These are phyloP conservation scores for Camelina neglecta DNA, from an alignment of 345 rosid species.

Conservation along the genomic window DNA sequence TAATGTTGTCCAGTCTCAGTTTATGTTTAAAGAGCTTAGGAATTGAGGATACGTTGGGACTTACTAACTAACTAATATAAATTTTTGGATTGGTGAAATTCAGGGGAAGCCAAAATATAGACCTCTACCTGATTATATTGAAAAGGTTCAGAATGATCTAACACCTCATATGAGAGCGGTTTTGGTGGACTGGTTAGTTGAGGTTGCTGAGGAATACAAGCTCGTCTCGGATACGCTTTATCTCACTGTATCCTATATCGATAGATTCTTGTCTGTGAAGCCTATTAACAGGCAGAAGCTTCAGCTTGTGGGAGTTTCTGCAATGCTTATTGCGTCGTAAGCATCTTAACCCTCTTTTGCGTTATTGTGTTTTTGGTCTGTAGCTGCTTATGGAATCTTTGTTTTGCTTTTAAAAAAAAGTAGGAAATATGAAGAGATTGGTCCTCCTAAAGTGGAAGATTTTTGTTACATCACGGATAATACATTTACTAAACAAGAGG, in stretches of 20 bases:
- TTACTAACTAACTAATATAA: background rate
- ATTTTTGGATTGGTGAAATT: constrained; percentile 7
- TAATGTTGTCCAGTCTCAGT: background rate
- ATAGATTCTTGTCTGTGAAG: constrained; percentile 60
- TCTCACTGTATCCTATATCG: constrained; percentile 56
- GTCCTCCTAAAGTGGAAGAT: constrained; percentile 65
- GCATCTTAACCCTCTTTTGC: constrained; percentile 34
- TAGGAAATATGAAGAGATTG: constrained; percentile 76
- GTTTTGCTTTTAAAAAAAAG: constrained; percentile 24
- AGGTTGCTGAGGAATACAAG: constrained; percentile 69
- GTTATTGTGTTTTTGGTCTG: background rate
- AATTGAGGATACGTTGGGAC: background rate
- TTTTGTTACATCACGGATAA: constrained; percentile 68
- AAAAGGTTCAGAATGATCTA: constrained; percentile 64
- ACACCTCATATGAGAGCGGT: constrained; percentile 69
- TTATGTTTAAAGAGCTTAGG: background rate
- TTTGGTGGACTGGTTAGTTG: constrained; percentile 78
- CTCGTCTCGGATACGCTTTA: constrained; percentile 63
- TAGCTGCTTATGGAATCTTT: background rate
- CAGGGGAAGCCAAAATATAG: constrained; percentile 61
- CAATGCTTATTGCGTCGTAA: constrained; percentile 88
- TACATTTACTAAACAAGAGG: constrained; percentile 62
- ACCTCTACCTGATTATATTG: constrained; percentile 64
- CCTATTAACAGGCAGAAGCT: constrained; percentile 57
- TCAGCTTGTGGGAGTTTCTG: constrained; percentile 73